Evolutionary conservation across 2,329 filamentous ascomycete genomes (phyloP).

Genomic region (Ophiosphaerella herpotricha): DNA sequence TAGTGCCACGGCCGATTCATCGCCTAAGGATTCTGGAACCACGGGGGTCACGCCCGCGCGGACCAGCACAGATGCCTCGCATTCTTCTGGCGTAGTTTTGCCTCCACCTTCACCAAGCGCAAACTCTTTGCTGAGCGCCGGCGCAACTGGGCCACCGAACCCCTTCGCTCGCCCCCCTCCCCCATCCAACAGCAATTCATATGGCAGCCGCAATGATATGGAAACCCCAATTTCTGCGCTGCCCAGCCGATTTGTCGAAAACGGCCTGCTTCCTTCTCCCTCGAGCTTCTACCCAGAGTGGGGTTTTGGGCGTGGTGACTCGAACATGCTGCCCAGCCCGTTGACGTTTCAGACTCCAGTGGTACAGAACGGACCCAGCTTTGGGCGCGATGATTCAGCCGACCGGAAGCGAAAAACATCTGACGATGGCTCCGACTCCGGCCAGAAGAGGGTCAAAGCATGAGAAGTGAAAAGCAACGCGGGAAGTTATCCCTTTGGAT

Average conservation of each 20-base stretch:
- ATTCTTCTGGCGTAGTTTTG: constrained; percentile 74
- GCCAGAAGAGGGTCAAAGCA: constrained; percentile 45
- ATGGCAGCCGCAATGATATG: constrained; percentile 45
- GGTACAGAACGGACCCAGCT: constrained; percentile 50
- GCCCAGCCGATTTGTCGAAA: constrained; percentile 86
- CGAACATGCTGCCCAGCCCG: constrained; percentile 88
- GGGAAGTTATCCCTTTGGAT: not conserved
- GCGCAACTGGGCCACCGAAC: constrained; percentile 89
- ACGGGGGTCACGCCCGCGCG: constrained; percentile 63
- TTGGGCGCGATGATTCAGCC: constrained; percentile 48
- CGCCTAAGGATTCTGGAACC: constrained; percentile 64
- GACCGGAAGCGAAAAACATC: constrained; percentile 49
- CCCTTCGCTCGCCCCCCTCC: constrained; percentile 89
- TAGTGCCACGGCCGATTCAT: constrained; percentile 73
- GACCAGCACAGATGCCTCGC: constrained; percentile 58
- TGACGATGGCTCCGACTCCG: constrained; percentile 45
- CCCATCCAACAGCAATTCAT: constrained; percentile 61
- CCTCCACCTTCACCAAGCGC: constrained; percentile 92
- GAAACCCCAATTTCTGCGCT: constrained; percentile 93
- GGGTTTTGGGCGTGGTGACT: constrained; percentile 73
- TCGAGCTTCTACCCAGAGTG: constrained; percentile 93
- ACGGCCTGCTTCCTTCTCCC: constrained; percentile 85
- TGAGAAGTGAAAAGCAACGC: constrained; percentile 11
- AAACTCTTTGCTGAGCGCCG: constrained; percentile 82
- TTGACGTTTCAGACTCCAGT: constrained; percentile 87